These are phyloP conservation scores for Heterobasidion irregulare DNA, from an alignment of 1,284 basidiomycete species.

Conservation along the genomic window DNA sequence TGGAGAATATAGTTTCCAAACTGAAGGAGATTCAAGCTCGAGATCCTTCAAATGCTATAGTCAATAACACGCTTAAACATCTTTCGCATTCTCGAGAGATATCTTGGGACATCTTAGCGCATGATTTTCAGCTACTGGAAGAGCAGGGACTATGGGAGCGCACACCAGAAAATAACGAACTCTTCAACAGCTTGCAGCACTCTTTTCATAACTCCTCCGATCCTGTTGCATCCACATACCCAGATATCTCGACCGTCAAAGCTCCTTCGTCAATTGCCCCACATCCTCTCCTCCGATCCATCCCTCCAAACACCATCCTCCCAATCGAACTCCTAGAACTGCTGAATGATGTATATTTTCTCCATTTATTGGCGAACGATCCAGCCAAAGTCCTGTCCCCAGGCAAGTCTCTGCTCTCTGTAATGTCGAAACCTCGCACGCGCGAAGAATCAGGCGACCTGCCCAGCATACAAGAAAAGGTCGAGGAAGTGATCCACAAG, in stretches of 20 bases:
- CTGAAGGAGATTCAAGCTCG: not conserved
- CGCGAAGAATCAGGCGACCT: slow-evolving; percentile 15
- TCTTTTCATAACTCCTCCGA: not conserved
- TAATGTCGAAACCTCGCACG: slow-evolving; percentile 33
- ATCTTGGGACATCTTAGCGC: not conserved
- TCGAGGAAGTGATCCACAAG: slow-evolving; percentile 45
- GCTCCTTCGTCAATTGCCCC: slow-evolving; percentile 18
- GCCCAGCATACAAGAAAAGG: slow-evolving; percentile 34
- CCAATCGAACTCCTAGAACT: slow-evolving; percentile 44
- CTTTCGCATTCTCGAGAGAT: not conserved
- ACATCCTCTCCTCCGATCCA: slow-evolving; percentile 21
- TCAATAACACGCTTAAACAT: slow-evolving; percentile 3
- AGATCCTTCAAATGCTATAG: not conserved
- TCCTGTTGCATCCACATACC: not conserved
- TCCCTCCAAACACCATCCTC: slow-evolving; percentile 24
- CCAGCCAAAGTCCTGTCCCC: slow-evolving; percentile 50
- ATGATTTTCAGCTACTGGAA: not conserved
- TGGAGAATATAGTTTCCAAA: not conserved
- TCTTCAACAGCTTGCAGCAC: not conserved
- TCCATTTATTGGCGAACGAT: slow-evolving; percentile 55
- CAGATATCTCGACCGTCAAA: slow-evolving; percentile 12
- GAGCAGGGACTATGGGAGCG: not conserved
- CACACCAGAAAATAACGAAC: not conserved
- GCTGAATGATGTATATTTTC: slow-evolving; percentile 50
- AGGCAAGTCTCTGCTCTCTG: slow-evolving; percentile 60